Conservation (phyloP, 139 green algal species). For the Chlorella sp. region DNA sequence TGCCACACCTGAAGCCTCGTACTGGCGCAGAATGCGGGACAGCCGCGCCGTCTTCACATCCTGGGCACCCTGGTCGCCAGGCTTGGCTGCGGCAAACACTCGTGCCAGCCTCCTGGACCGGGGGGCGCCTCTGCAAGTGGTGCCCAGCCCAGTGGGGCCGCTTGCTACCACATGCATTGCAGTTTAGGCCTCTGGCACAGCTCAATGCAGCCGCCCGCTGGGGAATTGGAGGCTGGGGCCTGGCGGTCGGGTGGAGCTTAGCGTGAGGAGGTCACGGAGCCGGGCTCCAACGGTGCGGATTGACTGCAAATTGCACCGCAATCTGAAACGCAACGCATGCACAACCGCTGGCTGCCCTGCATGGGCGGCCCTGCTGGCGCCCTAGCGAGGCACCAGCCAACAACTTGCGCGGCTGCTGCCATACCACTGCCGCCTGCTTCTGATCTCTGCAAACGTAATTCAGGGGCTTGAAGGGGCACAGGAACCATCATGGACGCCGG, state of each 20-base stretch:
- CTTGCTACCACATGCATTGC: too few relatives aligned
- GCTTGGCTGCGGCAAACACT: background rate
- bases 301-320: too few relatives aligned
- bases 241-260: too few relatives aligned
- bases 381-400: background rate
- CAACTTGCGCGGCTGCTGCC: background rate
- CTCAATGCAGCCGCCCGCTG: too few relatives aligned
- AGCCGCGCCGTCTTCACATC: background rate
- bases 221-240: too few relatives aligned
- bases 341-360: background rate
- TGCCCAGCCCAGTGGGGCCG: too few relatives aligned
- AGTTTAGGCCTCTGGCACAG: too few relatives aligned
- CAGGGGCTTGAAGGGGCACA: background rate
- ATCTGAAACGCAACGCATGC: background rate
- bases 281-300: too few relatives aligned
- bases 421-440: background rate
- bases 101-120: background rate
- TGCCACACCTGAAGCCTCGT: conserved; percentile 12
- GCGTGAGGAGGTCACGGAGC: too few relatives aligned
- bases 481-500: background rate
- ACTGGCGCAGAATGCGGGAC: conserved; percentile 26
- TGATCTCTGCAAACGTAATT: too few relatives aligned
- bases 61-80: background rate
- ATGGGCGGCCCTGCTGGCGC: background rate
- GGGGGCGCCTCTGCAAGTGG: too few relatives aligned